Evolutionary conservation across 257 asterid species (phyloP), one percentile per base, ranked within the genome.

Genomic region (Lithospermum erythrorhizon): DNA sequence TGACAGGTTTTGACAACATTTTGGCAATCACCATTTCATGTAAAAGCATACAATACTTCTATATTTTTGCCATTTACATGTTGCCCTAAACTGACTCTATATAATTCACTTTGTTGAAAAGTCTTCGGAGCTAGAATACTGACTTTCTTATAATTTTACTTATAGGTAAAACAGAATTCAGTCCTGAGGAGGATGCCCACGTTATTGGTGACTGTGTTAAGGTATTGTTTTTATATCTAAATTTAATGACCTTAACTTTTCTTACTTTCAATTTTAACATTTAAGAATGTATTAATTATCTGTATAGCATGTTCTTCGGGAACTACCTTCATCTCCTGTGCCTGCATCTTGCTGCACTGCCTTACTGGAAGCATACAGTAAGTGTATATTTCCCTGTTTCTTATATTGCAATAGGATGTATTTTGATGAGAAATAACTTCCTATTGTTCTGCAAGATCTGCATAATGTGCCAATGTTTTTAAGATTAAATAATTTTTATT

Each of bases 341-440:
- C 97, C 97, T 65, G 97, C 94, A 53, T 83, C 97, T 64, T 89
- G 97, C 77, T 89, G 97, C 75, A 81, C 88, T 60, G 95, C 97
- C 41, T 78, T 89, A 77, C 78, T 89, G 82, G 97, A 89, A 73
- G 90, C 95, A 66, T 83, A 76, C 72, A 86, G 97, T 89, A 70
- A 78, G 94, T 74, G 67, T 64, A 35, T 20, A 56, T 53, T 19
- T 52, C 32, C 6, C 32, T 27, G 52, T 21, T 65, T 52, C 58
- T 30, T 16, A 37, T 61, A 29, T 17, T 60, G 21, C 67, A 57
- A 62, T 53, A n/a, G 13, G 24, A 20, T 21, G 9, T 6, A n/a
- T 53, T 22, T n/a, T 18, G 3, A 13, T 18, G 18, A 18, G 18
- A 20, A 25, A 53, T 53, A 20, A 53, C 24, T 53, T 27, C 57